Base-by-base conservation (phyloP, 2,329 filamentous ascomycete species). In the Epichloe brachyelytri region DNA sequence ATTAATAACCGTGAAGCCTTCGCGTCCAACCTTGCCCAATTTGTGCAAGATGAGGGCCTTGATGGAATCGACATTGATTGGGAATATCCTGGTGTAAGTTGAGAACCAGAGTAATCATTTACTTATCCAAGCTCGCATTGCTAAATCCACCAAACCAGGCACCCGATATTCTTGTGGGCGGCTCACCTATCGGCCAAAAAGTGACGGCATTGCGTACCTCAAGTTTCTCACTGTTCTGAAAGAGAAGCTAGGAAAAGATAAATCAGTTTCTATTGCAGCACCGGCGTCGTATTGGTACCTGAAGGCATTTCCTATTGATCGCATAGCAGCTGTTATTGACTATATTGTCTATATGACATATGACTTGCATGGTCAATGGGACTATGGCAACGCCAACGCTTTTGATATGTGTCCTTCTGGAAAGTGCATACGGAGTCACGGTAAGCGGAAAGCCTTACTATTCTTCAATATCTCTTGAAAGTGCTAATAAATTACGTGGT, bases 31-130 rank as follows among this genome's bases (percentile, higher is more conserved):
- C 46, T 68, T 38, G 59, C 62, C 51, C 48, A 68, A 41, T 67
- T 75, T 57, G 20, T 70, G 39, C 46, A 66, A 30, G 37, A 72
- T 14, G 39, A 67, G 19, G 52, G 53, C 1, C 50, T 72, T 0
- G 68, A 71, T 45, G 69, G 69, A 0, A 53, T 71, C 10, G 67
- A 71, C 43, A 56, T 69, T 36, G 67, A 71, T 53, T 75, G 70
- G 71, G 68, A 70, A 46, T 70, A 70, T 30, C 62, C 62, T 6
- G 61, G 58, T 4, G 56, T 58, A 22, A 54, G 56, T 52, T 22
- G 6, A 40, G n/a, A 40, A 19, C 11, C 10, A 19, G 3, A n/a
- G 1, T 22, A 6, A 22, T 22, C 22, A 22, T 22, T 22, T 22
- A 22, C 22, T 22, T 22, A 22, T 22, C 5, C 6, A 22, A 2